Base-by-base conservation (phyloP, 2,329 filamentous ascomycete genomes). In the Monosporascus sp. region DNA sequence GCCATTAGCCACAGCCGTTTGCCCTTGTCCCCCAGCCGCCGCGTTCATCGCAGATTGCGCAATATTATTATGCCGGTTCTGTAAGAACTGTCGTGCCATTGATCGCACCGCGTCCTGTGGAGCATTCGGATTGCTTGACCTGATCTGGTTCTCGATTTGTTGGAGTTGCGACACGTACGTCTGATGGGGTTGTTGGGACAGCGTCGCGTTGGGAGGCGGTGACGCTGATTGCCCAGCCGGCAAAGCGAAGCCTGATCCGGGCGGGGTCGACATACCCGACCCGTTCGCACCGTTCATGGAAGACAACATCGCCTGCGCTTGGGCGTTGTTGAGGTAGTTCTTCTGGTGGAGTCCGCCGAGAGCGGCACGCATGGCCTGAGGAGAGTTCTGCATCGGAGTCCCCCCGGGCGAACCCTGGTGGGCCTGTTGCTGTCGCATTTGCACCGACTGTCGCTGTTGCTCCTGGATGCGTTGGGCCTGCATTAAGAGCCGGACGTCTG, bases 391-490 rank as follows among this genome's bases (percentile, higher is more conserved):
- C 49, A 56, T 65, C 60, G 54, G 60, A 50, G 54, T 54, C 37
- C 62, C 70, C 47, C 61, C 68, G 58, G 76, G 77, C 46, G 75
- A 72, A 18, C 58, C 68, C 36, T 56, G 62, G 46, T 62, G 61
- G 38, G 69, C 61, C 36, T 65, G 68, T n/a, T 67, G 68, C 48
- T 65, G 65, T 31, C 78, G 77, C 61, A 76, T 70, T 55, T 79
- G 75, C 3, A 78, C 73, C 14, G 73, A 74, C 39, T 72, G 75
- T 15, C 81, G 76, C 61, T 86, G 83, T 61, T 85, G 82, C 61
- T 88, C 84, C 11, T 86, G 78, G 42, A 89, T 83, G 44, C 83
- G 81, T 51, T 84, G 83, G 17, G 84, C 81, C 62, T 87, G 84
- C 60, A 86, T 73, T 60, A 85, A 76, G 47, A 85, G 68, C 51